phyloP scores from a whole-genome alignment of 345 rosid genomes.

The Noccaea caerulescens region DNA sequence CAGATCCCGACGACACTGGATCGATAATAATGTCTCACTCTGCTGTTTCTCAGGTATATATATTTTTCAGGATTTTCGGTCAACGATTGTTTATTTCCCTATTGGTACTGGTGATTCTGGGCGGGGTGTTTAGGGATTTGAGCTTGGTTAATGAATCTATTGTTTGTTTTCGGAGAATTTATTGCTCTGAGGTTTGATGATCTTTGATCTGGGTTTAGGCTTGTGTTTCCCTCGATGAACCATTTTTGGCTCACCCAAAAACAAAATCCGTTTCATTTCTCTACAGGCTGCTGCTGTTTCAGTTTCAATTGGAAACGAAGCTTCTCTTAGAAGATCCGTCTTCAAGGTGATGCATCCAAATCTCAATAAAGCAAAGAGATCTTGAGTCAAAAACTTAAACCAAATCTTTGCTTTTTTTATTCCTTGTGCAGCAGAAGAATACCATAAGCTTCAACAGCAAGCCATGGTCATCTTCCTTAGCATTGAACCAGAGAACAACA shows the following conservation, averaged over 20 bases:
- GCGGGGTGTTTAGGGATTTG: constrained; percentile 6
- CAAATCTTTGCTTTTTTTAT: background rate
- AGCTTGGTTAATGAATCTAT: background rate
- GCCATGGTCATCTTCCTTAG: constrained; percentile 58
- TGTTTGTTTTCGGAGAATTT: constrained; percentile 32
- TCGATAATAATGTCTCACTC: constrained; percentile 41
- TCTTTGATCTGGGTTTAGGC: constrained; percentile 26
- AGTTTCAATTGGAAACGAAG: constrained; percentile 38
- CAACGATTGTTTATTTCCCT: constrained; percentile 10
- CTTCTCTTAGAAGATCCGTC: constrained; percentile 39
- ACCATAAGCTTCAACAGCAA: constrained; percentile 59
- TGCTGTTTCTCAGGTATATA: constrained; percentile 43
- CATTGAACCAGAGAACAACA: constrained; percentile 54
- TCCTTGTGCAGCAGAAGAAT: constrained; percentile 52
- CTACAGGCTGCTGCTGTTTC: constrained; percentile 41
- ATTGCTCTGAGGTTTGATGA: background rate
- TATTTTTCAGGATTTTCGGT: background rate
- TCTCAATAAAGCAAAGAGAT: background rate
- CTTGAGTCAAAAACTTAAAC: background rate
- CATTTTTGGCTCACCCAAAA: background rate
- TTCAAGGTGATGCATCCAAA: constrained; percentile 39
- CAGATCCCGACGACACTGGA: background rate
- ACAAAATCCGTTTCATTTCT: background rate
- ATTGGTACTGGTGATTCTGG: background rate
- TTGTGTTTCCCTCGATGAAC: constrained; percentile 6